A percentile compares a stretch with the other conserved stretches of the same genome.
Conservation (phyloP, 75 land plant genomes). For the Azolla pinnata region DNA sequence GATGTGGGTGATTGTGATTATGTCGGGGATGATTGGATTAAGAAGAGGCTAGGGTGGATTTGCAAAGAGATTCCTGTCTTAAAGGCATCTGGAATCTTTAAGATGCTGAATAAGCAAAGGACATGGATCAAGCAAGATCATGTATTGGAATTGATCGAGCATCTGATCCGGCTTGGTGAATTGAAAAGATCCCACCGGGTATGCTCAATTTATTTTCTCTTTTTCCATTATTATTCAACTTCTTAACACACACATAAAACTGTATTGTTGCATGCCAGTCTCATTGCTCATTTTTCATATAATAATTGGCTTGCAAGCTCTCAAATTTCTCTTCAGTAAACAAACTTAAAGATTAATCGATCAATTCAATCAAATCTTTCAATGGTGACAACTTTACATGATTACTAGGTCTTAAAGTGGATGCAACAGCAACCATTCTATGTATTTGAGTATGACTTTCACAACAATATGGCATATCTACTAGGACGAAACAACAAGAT, state of each 20-base stretch:
- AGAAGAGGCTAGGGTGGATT: slow-evolving; percentile 74
- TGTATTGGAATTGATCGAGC: slow-evolving; percentile 47
- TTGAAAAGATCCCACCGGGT: slow-evolving; percentile 61
- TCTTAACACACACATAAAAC: too few species aligned
- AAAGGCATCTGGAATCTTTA: slow-evolving; percentile 36
- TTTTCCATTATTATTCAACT: too few species aligned
- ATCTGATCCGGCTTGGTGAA: slow-evolving; percentile 56
- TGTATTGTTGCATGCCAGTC: too few species aligned
- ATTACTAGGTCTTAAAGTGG: slow-evolving; percentile 82
- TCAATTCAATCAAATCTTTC: too few species aligned
- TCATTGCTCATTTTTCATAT: too few species aligned
- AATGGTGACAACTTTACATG: too few species aligned
- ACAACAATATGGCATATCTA: slow-evolving; percentile 66
- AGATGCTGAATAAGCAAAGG: slow-evolving; percentile 67
- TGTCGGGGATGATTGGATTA: slow-evolving; percentile 65
- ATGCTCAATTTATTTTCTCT: too few species aligned
- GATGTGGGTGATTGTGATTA: slow-evolving; percentile 47
- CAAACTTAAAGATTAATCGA: too few species aligned
- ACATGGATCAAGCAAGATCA: slow-evolving; percentile 77
- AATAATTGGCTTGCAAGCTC: too few species aligned
- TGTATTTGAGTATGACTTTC: slow-evolving; percentile 63
- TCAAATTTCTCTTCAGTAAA: too few species aligned
- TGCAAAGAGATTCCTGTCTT: slow-evolving; percentile 79
- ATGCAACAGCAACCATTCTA: slow-evolving; percentile 76
- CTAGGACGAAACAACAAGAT: slow-evolving; percentile 61